phyloP scores from a whole-genome alignment of 2,329 filamentous ascomycete genomes.

The Verticillium zaregamsianum region DNA sequence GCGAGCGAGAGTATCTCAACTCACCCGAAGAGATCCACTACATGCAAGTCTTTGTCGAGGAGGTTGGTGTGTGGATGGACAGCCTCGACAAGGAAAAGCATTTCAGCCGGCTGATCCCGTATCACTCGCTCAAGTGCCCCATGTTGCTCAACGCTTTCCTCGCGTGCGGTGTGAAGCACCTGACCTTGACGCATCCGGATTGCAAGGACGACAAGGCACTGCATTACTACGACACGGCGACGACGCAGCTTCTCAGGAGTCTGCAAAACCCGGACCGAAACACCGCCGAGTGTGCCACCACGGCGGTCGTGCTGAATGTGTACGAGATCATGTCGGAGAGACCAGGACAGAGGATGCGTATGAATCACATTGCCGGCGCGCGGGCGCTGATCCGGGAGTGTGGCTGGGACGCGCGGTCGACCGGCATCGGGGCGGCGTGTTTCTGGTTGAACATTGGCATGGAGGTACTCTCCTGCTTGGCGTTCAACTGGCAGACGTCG shows the following conservation, averaged over 20 bases:
- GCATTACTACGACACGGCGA: constrained; percentile 83
- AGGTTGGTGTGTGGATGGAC: constrained; percentile 93
- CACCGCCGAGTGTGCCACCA: constrained; percentile 78
- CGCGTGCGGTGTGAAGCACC: constrained; percentile 81
- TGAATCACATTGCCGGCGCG: constrained; percentile 85
- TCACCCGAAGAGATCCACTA: constrained; percentile 77
- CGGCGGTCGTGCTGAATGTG: constrained; percentile 83
- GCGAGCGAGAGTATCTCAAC: constrained; percentile 60
- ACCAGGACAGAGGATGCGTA: constrained; percentile 59
- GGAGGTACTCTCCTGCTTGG: constrained; percentile 83
- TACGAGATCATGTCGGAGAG: constrained; percentile 90
- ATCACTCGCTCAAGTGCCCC: constrained; percentile 73
- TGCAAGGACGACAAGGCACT: constrained; percentile 74
- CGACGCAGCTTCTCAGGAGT: constrained; percentile 68
- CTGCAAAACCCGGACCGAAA: constrained; percentile 83
- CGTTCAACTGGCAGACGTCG: constrained; percentile 80
- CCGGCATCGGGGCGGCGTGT: constrained; percentile 78
- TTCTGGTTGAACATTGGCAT: constrained; percentile 93
- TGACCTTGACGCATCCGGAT: constrained; percentile 64
- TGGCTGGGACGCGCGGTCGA: constrained; percentile 76
- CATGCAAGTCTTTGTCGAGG: constrained; percentile 88
- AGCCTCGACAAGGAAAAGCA: constrained; percentile 81
- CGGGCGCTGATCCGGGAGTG: constrained; percentile 85
- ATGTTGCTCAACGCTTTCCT: constrained; percentile 88
- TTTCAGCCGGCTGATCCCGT: constrained; percentile 81